Percentiles rank a stretch among this genome's conserved stretches.
These are phyloP conservation scores for Arthrobotrys sinensis DNA, from an alignment of 2,329 filamentous ascomycete genomes.

Conservation along the genomic window DNA sequence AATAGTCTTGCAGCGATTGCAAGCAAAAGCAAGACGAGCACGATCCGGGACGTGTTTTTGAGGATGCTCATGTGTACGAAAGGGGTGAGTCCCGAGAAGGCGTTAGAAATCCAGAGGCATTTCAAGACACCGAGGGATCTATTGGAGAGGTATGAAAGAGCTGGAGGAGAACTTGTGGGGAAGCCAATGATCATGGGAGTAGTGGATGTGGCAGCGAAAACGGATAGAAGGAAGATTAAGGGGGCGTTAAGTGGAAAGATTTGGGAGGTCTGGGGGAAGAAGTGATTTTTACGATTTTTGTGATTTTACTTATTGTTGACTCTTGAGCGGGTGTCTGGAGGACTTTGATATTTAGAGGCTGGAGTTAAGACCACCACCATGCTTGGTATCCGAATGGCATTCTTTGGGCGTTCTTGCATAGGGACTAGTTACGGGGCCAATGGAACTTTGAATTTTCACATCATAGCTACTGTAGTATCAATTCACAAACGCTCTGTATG, in stretches of 20 bases:
- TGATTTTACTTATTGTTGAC: neutral
- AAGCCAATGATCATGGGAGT: slow-evolving; percentile 65
- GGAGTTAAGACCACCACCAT: neutral
- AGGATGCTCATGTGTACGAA: slow-evolving; percentile 89
- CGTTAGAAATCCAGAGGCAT: slow-evolving; percentile 82
- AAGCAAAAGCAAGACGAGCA: slow-evolving; percentile 82
- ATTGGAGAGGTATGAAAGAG: slow-evolving; percentile 76
- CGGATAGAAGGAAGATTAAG: slow-evolving; percentile 79
- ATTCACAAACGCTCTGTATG: no score
- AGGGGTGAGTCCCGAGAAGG: slow-evolving; percentile 82
- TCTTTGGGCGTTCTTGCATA: no score
- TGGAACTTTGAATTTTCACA: no score
- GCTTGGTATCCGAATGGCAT: no score
- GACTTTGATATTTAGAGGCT: neutral
- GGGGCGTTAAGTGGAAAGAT: slow-evolving; percentile 78
- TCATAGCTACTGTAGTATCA: no score
- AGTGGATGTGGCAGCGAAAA: slow-evolving; percentile 73
- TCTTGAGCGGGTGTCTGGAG: neutral
- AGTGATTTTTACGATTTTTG: neutral
- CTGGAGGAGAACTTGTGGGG: slow-evolving; percentile 69
- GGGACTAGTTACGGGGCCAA: no score
- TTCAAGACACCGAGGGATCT: slow-evolving; percentile 83
- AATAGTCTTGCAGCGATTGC: slow-evolving; percentile 79
- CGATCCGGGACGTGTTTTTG: slow-evolving; percentile 80
- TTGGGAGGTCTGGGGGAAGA: slow-evolving; percentile 78